These are phyloP conservation scores for Rhexocercosporidium sp. DNA, from an alignment of 2,329 filamentous ascomycete genomes.

Conservation along the genomic window DNA sequence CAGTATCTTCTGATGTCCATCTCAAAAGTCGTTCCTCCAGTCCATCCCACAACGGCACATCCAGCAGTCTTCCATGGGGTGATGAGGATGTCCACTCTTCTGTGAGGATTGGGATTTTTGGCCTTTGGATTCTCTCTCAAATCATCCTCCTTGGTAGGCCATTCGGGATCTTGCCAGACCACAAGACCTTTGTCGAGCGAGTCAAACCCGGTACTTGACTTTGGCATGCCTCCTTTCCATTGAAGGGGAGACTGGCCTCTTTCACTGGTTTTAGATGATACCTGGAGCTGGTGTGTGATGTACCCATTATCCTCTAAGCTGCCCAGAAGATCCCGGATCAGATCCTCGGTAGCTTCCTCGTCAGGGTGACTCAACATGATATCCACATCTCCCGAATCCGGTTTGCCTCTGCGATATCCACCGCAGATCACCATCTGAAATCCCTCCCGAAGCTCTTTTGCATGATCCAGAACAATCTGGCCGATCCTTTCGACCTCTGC, in stretches of 20 bases:
- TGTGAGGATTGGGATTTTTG: conserved; percentile 75
- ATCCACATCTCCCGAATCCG: conserved; percentile 79
- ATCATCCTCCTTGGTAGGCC: conserved; percentile 47
- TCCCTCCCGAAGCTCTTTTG: conserved; percentile 62
- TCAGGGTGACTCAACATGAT: conserved; percentile 82
- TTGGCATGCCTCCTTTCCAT: conserved; percentile 53
- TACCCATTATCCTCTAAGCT: conserved; percentile 70
- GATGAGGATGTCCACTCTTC: conserved; percentile 91
- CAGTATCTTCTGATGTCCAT: conserved; percentile 83
- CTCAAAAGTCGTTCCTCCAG: conserved; percentile 87
- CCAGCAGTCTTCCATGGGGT: conserved; percentile 87
- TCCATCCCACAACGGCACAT: conserved; percentile 89
- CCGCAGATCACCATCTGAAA: conserved; percentile 68
- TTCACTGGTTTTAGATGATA: conserved; percentile 73
- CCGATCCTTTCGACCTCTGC: conserved; percentile 75
- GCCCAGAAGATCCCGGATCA: conserved; percentile 74
- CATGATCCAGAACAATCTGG: conserved; percentile 66
- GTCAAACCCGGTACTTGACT: conserved; percentile 71
- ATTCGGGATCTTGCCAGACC: conserved; percentile 80
- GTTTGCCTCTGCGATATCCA: conserved; percentile 70
- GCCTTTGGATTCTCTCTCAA: conserved; percentile 33
- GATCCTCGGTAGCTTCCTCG: conserved; percentile 66
- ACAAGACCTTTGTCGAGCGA: conserved; percentile 90
- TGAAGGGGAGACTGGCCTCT: conserved; percentile 67
- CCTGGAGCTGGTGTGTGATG: conserved; percentile 81